A percentile compares a stretch with the other conserved stretches of the same genome.
Conservation (phyloP, 2,329 filamentous ascomycete genomes). For the Zymoseptoria passerinii region DNA sequence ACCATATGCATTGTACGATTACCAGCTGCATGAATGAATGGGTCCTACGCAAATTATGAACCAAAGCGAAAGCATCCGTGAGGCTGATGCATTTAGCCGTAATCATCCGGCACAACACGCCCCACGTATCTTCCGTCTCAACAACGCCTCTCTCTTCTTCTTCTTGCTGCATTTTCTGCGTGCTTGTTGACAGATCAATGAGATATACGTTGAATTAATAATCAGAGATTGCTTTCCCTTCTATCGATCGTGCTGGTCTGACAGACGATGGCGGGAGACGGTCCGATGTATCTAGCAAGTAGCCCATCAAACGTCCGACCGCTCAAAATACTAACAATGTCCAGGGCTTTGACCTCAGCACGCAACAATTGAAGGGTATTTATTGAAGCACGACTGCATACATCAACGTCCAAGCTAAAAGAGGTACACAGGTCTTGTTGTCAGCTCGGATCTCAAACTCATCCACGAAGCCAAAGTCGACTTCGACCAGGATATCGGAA, state of each 20-base stretch:
- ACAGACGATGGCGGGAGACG: slow-evolving; percentile 2
- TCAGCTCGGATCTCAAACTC: slow-evolving; percentile 73
- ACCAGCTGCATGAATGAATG: not conserved
- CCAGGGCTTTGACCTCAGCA: slow-evolving; percentile 83
- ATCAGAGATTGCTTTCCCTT: no score
- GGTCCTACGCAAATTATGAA: not conserved
- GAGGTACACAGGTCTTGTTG: slow-evolving; percentile 60
- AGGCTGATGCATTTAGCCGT: not conserved
- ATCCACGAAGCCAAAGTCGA: slow-evolving; percentile 83
- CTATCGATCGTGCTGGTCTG: no score
- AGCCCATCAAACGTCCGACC: no score
- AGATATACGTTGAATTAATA: no score
- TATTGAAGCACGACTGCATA: slow-evolving; percentile 73
- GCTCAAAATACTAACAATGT: not conserved
- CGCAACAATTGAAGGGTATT: slow-evolving; percentile 86
- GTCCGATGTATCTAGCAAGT: slow-evolving; percentile 13
- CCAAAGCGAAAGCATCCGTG: not conserved
- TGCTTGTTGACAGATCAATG: not conserved
- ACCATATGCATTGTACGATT: not conserved
- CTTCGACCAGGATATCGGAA: slow-evolving; percentile 75
- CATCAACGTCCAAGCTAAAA: not conserved
- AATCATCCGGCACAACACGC: slow-evolving; percentile 1
- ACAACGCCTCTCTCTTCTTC: not conserved
- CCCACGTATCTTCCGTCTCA: not conserved
- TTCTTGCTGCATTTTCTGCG: not conserved